These are phyloP conservation scores for Pseudogymnoascus sp. DNA, from an alignment of 2,329 filamentous ascomycete genomes.

Conservation along the genomic window DNA sequence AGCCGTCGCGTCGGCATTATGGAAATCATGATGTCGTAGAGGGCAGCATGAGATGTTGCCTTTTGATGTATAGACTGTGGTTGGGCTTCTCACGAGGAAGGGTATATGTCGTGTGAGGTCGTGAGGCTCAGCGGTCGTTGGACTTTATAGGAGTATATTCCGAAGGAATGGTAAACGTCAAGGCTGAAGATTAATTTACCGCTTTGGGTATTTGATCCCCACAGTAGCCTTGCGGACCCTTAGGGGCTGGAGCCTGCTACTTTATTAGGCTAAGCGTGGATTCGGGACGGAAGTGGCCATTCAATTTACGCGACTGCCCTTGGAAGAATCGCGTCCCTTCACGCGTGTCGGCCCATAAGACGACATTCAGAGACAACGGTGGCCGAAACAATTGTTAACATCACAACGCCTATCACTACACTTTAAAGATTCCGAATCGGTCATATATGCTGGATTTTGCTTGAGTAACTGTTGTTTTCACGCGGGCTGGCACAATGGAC, in stretches of 20 bases:
- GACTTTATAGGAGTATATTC: not conserved
- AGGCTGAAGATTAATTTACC: not conserved
- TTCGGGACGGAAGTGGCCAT: not conserved
- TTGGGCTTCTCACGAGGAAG: not conserved
- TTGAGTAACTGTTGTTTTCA: not conserved
- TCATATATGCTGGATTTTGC: not conserved
- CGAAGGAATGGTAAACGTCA: not conserved
- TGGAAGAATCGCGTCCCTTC: not conserved
- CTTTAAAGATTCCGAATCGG: not conserved
- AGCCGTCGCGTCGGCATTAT: not conserved
- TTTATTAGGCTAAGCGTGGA: not conserved
- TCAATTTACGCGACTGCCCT: not conserved
- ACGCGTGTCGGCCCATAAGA: not conserved
- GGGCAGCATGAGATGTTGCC: not conserved
- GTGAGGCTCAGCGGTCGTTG: not conserved
- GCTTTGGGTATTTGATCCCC: not conserved
- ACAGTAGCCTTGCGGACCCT: not conserved
- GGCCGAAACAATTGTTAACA: constrained; percentile 1
- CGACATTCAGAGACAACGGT: not conserved
- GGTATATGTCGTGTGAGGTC: not conserved
- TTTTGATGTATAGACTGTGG: not conserved
- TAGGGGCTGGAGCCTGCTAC: not conserved
- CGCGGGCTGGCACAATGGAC: not conserved
- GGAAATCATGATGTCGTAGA: not conserved
- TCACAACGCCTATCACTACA: not conserved